A percentile compares a stretch with the other conserved stretches of the same genome.
phyloP scores from a whole-genome alignment of 1,139 yeast genomes.

The Hemisphaericaspora lyxosophila region DNA sequence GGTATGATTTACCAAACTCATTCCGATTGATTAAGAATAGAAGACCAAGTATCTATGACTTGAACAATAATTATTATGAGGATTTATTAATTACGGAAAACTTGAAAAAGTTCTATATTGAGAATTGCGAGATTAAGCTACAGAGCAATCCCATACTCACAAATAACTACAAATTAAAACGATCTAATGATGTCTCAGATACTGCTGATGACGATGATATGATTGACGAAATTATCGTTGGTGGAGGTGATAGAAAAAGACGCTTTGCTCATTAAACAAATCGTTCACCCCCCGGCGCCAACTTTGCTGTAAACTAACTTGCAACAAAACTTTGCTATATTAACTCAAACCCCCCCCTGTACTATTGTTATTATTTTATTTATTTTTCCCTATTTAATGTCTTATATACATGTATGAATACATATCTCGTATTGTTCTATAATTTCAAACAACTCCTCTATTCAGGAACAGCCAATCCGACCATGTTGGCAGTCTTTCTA shows the following conservation, averaged over 20 bases:
- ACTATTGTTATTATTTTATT: neutral
- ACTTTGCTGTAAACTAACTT: neutral
- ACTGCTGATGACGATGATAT: conserved; percentile 7
- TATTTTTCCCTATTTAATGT: neutral
- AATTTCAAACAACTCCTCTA: conserved; percentile 6
- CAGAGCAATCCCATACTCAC: conserved; percentile 29
- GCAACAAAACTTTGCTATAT: no score
- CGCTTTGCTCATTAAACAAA: conserved; percentile 8
- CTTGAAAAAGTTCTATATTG: conserved; percentile 39
- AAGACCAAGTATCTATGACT: conserved; percentile 21
- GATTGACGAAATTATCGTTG: conserved; percentile 14
- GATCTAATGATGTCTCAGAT: conserved; percentile 17
- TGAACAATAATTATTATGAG: conserved; percentile 38
- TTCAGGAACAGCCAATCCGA: conserved; percentile 58
- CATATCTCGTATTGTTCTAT: neutral
- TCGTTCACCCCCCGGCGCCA: neutral
- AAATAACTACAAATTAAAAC: conserved; percentile 33
- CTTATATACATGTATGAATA: conserved; percentile 5
- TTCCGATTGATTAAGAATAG: conserved; percentile 19
- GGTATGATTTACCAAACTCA: conserved; percentile 34
- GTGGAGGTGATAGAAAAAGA: conserved; percentile 18
- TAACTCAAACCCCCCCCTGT: no score
- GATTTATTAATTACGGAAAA: conserved; percentile 42
- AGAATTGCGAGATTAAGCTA: conserved; percentile 33
- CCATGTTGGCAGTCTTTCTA: conserved; percentile 76